These are phyloP conservation scores for Aureobasidium sp. DNA, from an alignment of 2,329 filamentous ascomycete genomes.

Conservation along the genomic window DNA sequence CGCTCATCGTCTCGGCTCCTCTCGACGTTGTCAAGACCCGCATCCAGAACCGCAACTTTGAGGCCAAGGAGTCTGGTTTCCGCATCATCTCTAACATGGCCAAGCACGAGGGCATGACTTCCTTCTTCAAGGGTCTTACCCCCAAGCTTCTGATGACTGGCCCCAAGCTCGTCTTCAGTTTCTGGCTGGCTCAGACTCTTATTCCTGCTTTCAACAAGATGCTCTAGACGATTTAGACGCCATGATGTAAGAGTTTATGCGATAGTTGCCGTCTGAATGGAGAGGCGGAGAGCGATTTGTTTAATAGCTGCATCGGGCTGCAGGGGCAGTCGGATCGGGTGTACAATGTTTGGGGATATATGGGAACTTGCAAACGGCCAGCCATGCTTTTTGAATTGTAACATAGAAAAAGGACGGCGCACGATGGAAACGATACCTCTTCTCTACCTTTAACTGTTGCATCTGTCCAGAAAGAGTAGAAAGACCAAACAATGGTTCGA, in stretches of 20 bases:
- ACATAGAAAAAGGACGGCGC: constrained; percentile 14
- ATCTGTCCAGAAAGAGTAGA: background rate
- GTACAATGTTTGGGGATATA: background rate
- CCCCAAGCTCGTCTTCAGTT: constrained; percentile 97
- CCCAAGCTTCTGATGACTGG: constrained; percentile 99
- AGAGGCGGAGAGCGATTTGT: background rate
- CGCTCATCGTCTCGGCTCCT: constrained; percentile 91
- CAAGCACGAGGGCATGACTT: constrained; percentile 73
- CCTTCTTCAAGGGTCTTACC: constrained; percentile 96
- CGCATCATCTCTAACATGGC: constrained; percentile 89
- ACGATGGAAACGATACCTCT: constrained; percentile 16
- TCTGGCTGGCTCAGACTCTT: constrained; percentile 97
- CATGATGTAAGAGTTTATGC: constrained; percentile 3
- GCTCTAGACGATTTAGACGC: constrained; percentile 36
- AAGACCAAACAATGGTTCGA: constrained; percentile 1
- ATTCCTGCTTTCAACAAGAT: constrained; percentile 83
- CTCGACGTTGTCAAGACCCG: constrained; percentile 97
- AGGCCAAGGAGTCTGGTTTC: constrained; percentile 92
- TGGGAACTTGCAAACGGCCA: constrained; percentile 5
- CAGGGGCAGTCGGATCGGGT: constrained; percentile 1
- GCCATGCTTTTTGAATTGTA: constrained; percentile 6
- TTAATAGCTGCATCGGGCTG: constrained; percentile 1
- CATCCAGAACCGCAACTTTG: constrained; percentile 98
- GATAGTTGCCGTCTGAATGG: background rate
- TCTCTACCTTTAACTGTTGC: constrained; percentile 3